Base-by-base conservation (phyloP, 148 eudicot genomes). In the Amaranthus palmeri region DNA sequence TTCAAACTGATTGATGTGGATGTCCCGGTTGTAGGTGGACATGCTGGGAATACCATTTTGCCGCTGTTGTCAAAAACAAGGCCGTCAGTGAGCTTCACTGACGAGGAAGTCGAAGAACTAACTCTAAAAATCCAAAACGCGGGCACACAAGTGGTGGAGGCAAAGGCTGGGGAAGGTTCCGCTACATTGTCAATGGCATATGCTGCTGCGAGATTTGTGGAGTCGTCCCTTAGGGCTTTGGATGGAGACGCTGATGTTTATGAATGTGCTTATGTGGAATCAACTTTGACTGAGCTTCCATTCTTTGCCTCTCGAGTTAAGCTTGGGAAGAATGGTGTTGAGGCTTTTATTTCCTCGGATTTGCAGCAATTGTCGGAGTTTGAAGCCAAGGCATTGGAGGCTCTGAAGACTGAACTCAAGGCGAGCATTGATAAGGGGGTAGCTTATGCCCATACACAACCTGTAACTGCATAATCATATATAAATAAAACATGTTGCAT, bases 171-270 rank as follows among this genome's bases (percentile, higher is more conserved):
- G 42, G 90, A 91, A 6, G 96, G 96, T 50, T 91, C 93, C 6
- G 96, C 97, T 7, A 91, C 97, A 5, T 83, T 91, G 74, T 91
- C 97, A 3, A 91, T 91, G 97, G 93, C 97, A 0, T 91, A 87
- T 81, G 93, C 93, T 50, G 97, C 97, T 9, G 97, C 97, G 4
- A 78, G 97, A 74, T 91, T 91, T 68, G 87, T 91, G 3, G 97
- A 91, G 79, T 91, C 97, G 0, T 88, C 93, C 41, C 88, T 91
- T 6, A 83, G 97, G 15, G 97, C 97, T 6, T 83, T 91, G 40
- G 93, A 88, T 71, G 91, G 93, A 71, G 92, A 91, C 71, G 75
- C 77, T 4, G 93, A 91, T 76, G 93, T 91, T 7, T 91, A 91
- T 12, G 97, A 91, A 66, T 91, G 97, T 72, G 66, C 85, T 15